Percentiles rank a stretch among this genome's conserved stretches.
Evolutionary conservation across 192 early-diverging fungal species (phyloP).

Genomic region (Haplosporangium gracile): DNA sequence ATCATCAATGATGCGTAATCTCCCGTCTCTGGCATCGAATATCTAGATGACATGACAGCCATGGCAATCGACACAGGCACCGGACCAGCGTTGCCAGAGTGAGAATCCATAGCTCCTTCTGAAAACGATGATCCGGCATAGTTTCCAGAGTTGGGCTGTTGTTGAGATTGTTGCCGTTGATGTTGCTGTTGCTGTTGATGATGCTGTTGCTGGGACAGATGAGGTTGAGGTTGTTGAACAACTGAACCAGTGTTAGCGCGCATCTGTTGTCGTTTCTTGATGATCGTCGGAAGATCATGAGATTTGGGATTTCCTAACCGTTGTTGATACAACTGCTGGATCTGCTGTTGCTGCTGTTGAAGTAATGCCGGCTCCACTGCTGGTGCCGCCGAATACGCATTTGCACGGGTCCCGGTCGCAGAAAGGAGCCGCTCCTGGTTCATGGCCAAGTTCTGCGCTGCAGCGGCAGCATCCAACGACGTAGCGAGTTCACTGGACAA

Average conservation of each 20-base stretch:
- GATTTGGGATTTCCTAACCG: slow-evolving; percentile 9
- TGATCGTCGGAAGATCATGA: slow-evolving; percentile 33
- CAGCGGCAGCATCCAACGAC: background rate
- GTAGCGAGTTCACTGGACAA: background rate
- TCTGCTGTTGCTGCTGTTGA: slow-evolving; percentile 1
- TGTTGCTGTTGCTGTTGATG: slow-evolving; percentile 21
- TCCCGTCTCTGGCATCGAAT: background rate
- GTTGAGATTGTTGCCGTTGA: background rate
- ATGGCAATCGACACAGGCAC: background rate
- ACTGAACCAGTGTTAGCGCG: slow-evolving; percentile 17
- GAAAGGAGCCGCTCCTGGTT: background rate
- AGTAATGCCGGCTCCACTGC: background rate
- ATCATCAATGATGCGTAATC: background rate
- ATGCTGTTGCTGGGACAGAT: slow-evolving; percentile 27
- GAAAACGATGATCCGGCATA: background rate
- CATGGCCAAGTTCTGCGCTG: background rate
- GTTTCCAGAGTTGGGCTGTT: slow-evolving; percentile 3
- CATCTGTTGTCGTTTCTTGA: slow-evolving; percentile 41
- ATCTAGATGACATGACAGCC: background rate
- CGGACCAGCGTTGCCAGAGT: background rate
- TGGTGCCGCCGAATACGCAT: background rate
- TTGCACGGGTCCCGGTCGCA: background rate
- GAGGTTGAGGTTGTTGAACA: background rate
- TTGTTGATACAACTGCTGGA: slow-evolving; percentile 17
- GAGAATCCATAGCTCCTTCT: background rate